phyloP scores from a whole-genome alignment of 2,329 filamentous ascomycete species.

The Penicillium sp. region DNA sequence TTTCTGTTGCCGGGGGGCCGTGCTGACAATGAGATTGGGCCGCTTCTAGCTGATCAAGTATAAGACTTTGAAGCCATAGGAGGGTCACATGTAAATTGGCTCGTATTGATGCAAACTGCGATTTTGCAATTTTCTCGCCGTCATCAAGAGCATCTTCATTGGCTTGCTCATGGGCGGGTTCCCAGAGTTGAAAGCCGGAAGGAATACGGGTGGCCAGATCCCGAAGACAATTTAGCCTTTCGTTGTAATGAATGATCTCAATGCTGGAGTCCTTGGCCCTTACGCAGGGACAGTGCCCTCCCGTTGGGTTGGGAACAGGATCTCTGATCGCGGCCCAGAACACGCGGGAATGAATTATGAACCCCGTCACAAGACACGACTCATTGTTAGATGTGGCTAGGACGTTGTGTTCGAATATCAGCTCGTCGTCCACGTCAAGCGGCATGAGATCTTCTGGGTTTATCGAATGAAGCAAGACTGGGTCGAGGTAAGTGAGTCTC shows the following conservation, averaged over 20 bases:
- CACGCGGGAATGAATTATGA: constrained; percentile 31
- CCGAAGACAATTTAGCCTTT: constrained; percentile 18
- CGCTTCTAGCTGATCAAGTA: constrained; percentile 38
- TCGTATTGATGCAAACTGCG: constrained; percentile 29
- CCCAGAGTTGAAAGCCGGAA: neutral
- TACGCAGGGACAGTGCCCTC: neutral
- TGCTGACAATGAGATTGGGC: constrained; percentile 1
- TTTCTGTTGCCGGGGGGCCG: neutral
- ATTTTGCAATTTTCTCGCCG: neutral
- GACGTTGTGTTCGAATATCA: constrained; percentile 27
- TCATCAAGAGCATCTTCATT: neutral
- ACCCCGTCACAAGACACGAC: constrained; percentile 29
- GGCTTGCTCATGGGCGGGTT: neutral
- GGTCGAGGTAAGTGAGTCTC: constrained; percentile 32
- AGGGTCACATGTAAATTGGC: constrained; percentile 43
- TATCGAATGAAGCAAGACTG: constrained; percentile 29
- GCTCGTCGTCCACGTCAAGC: constrained; percentile 35
- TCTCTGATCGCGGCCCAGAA: constrained; percentile 23
- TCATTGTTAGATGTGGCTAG: constrained; percentile 5
- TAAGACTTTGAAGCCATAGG: constrained; percentile 40
- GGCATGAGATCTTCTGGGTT: constrained; percentile 37
- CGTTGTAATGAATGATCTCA: constrained; percentile 23
- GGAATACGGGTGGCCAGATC: neutral
- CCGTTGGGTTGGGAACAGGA: neutral
- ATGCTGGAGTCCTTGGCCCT: neutral